Evolutionary conservation across 306 rosid genomes (phyloP).

Genomic region (Prunus fruticosa): DNA sequence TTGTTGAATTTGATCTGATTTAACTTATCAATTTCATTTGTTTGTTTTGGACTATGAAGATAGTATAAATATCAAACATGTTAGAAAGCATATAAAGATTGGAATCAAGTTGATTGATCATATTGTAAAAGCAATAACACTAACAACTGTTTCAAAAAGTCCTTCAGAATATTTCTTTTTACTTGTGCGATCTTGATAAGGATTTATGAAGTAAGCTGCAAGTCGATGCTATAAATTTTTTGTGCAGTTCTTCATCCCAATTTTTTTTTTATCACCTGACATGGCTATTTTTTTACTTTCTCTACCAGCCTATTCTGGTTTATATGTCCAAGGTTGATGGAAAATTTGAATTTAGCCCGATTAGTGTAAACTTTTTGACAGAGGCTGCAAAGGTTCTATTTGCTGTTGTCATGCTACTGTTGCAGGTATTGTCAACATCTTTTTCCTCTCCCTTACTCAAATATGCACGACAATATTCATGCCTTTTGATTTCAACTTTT

Average conservation of each 20-base stretch:
- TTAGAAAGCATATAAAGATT: background rate
- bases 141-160: background rate
- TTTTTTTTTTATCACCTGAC: conserved; percentile 15
- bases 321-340: conserved; percentile 99
- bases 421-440: conserved; percentile 58
- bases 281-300: conserved; percentile 16
- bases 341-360: conserved; percentile 92
- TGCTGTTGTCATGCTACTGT: conserved; percentile 83
- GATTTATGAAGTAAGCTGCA: background rate
- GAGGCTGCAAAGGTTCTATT: conserved; percentile 84
- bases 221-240: background rate
- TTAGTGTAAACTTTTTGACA: conserved; percentile 96
- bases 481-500: conserved; percentile 8
- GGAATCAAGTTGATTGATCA: background rate
- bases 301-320: conserved; percentile 89
- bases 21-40: background rate
- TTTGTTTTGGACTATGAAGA: background rate
- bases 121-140: background rate
- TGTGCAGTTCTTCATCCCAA: conserved; percentile 7
- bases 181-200: background rate
- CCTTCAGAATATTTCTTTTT: background rate
- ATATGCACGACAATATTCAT: background rate
- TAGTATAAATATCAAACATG: background rate
- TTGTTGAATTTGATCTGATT: background rate
- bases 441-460: conserved; percentile 9